Percentiles rank a stretch among this genome's conserved stretches.
Conservation (phyloP, 169 alveolate genomes). For the Plasmodium vinckei region DNA sequence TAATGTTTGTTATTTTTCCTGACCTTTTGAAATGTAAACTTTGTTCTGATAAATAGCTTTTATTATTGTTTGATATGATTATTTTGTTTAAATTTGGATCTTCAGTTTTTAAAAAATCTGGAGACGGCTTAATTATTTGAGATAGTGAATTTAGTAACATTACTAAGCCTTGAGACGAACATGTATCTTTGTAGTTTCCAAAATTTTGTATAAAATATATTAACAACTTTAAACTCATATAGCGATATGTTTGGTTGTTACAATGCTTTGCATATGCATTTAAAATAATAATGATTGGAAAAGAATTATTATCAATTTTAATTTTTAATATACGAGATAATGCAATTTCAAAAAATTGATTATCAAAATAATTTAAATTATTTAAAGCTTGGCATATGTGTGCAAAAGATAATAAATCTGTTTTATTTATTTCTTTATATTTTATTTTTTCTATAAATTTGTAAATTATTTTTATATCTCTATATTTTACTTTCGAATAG, state of each 20-base stretch:
- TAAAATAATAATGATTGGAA: slow-evolving; percentile 35
- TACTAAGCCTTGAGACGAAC: slow-evolving; percentile 58
- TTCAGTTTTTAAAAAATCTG: slow-evolving; percentile 29
- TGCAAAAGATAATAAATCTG: slow-evolving; percentile 58
- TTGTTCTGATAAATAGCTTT: background rate
- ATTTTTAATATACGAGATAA: slow-evolving; percentile 9
- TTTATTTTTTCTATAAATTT: slow-evolving; percentile 61
- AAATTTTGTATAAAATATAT: slow-evolving; percentile 22
- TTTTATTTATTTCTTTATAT: slow-evolving; percentile 28
- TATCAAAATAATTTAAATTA: slow-evolving; percentile 50
- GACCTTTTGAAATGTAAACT: background rate
- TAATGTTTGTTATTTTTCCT: background rate
- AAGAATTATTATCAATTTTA: slow-evolving; percentile 20
- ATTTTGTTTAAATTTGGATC: slow-evolving; percentile 24
- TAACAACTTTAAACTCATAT: slow-evolving; percentile 14
- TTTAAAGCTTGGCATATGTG: slow-evolving; percentile 62
- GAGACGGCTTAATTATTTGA: slow-evolving; percentile 66
- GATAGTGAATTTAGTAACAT: slow-evolving; percentile 57
- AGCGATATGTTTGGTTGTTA: slow-evolving; percentile 33
- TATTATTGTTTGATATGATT: slow-evolving; percentile 2
- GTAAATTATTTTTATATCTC: slow-evolving; percentile 57
- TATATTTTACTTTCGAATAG: slow-evolving; percentile 56
- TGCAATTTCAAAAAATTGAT: slow-evolving; percentile 24
- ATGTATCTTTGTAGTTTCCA: slow-evolving; percentile 21
- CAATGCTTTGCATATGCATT: slow-evolving; percentile 66